Evolutionary conservation across 176 grass and related monocot genomes (phyloP).

Genomic region (Avena insularis): DNA sequence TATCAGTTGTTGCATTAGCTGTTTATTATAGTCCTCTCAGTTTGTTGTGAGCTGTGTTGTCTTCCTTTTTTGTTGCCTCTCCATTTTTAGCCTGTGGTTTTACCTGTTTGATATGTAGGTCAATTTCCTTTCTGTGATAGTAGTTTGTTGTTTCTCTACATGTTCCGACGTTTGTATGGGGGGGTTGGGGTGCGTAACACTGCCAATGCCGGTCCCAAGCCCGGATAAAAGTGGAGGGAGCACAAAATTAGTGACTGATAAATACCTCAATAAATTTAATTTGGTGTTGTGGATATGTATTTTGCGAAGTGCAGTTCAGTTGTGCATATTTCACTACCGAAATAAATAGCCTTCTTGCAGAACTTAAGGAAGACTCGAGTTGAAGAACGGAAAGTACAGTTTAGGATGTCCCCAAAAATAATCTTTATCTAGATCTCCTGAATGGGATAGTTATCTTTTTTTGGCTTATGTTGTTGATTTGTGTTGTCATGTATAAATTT

Average conservation of each 20-base stretch:
- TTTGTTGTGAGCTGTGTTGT: too few relatives aligned
- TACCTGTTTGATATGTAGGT: too few relatives aligned
- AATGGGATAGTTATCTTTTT: not conserved
- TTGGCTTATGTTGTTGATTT: not conserved
- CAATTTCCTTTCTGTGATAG: too few relatives aligned
- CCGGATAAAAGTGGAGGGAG: constrained; percentile 54
- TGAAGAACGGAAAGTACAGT: too few relatives aligned
- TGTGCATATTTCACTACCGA: not conserved
- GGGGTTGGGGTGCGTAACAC: constrained; percentile 46
- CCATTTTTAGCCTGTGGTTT: too few relatives aligned
- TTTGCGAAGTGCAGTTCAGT: not conserved
- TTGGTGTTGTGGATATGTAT: not conserved
- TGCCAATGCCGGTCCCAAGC: constrained; percentile 58
- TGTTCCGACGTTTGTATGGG: not conserved
- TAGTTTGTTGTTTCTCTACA: not conserved
- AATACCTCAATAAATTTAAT: not conserved
- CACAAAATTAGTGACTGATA: not conserved
- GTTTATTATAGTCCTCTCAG: too few relatives aligned
- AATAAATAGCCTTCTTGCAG: too few relatives aligned
- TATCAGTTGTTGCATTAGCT: too few relatives aligned
- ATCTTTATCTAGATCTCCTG: not conserved
- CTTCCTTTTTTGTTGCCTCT: too few relatives aligned
- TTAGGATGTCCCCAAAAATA: too few relatives aligned
- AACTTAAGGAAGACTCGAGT: too few relatives aligned
- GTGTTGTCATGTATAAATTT: not conserved